These are phyloP conservation scores for Cytospora paraplurivora DNA, from an alignment of 2,329 filamentous ascomycete species.

Conservation along the genomic window DNA sequence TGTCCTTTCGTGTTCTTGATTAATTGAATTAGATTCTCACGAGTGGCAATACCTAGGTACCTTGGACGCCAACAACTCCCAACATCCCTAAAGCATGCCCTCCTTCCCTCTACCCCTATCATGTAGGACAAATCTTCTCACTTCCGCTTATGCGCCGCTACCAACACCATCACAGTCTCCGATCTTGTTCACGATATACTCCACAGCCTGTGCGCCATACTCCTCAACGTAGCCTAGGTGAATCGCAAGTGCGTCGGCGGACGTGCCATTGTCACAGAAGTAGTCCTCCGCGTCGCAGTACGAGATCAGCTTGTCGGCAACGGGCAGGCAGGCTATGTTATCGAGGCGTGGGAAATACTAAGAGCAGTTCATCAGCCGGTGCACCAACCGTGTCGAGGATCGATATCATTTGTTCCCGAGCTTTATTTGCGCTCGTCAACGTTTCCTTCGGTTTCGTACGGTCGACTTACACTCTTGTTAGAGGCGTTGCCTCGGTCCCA, in stretches of 20 bases:
- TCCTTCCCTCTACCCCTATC: no score
- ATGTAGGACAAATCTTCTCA: no score
- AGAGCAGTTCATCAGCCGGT: no score
- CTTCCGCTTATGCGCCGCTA: neutral
- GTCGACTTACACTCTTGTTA: constrained; percentile 33
- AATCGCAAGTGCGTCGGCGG: constrained; percentile 22
- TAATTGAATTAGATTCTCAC: no score
- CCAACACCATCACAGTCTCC: neutral
- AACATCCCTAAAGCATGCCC: no score
- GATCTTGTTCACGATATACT: constrained; percentile 29
- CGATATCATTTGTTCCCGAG: no score
- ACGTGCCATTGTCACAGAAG: constrained; percentile 31
- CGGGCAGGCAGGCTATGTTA: constrained; percentile 25
- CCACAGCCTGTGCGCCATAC: constrained; percentile 25
- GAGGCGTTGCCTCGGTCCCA: constrained; percentile 38
- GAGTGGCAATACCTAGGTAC: no score
- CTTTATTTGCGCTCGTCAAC: neutral
- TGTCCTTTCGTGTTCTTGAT: no score
- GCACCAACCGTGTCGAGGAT: no score
- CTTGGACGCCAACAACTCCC: no score
- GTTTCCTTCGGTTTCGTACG: neutral
- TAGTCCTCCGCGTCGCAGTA: constrained; percentile 31
- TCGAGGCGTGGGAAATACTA: constrained; percentile 30
- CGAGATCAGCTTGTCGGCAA: constrained; percentile 27
- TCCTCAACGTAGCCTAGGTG: constrained; percentile 30